Conservation (phyloP, 306 rosid species). For the Pterocarpus macrocarpus region DNA sequence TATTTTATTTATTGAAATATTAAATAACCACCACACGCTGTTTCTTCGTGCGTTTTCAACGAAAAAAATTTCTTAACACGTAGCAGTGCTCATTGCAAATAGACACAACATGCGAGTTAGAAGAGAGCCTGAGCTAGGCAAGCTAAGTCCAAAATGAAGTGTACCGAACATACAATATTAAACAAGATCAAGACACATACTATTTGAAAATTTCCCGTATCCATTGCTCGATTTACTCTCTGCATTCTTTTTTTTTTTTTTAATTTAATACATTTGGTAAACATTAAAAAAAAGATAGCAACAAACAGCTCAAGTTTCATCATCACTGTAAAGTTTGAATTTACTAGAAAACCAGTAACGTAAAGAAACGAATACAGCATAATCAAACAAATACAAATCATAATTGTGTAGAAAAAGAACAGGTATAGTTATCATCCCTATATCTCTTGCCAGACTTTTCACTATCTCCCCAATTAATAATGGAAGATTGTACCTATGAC, state of each 20-base stretch:
- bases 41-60: too few relatives aligned
- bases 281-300: background rate
- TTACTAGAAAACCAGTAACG: slow-evolving; percentile 6
- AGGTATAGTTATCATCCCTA: slow-evolving; percentile 36
- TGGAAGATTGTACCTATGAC: slow-evolving; percentile 42
- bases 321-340: slow-evolving; percentile 13
- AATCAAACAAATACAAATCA: slow-evolving; percentile 22
- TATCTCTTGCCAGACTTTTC: slow-evolving; percentile 9
- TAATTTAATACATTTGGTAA: background rate
- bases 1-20: too few relatives aligned
- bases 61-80: too few relatives aligned
- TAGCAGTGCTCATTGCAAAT: too few relatives aligned
- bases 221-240: background rate
- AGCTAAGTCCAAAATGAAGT: too few relatives aligned
- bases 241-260: background rate
- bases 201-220: too few relatives aligned
- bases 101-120: too few relatives aligned
- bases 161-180: too few relatives aligned
- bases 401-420: slow-evolving; percentile 21
- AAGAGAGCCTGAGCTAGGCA: too few relatives aligned
- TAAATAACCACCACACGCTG: too few relatives aligned
- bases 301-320: slow-evolving; percentile 22
- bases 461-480: slow-evolving; percentile 36
- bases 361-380: slow-evolving; percentile 16
- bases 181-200: too few relatives aligned